These are phyloP conservation scores for Huiozyma naganishii DNA, from an alignment of 805 yeast species.

Conservation along the genomic window DNA sequence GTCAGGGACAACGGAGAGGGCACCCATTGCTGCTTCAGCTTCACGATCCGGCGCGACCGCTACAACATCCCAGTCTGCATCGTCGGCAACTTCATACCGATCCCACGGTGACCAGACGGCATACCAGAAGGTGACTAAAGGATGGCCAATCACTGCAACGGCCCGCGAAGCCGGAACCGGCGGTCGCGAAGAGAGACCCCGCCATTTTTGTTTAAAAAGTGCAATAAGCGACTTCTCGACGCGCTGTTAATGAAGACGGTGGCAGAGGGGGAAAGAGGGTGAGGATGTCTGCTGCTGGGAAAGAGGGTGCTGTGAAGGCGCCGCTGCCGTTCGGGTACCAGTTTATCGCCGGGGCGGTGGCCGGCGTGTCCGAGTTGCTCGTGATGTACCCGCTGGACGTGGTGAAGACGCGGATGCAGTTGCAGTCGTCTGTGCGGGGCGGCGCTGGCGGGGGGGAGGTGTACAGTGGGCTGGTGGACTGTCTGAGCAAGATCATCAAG, in stretches of 20 bases:
- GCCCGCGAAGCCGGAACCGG: neutral
- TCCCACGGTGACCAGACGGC: neutral
- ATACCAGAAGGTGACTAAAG: neutral
- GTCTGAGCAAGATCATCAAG: slow-evolving; percentile 70
- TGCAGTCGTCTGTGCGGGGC: slow-evolving; percentile 36
- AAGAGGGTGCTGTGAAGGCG: neutral
- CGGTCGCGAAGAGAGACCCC: neutral
- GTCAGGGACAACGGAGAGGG: slow-evolving; percentile 37
- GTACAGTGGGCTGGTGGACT: slow-evolving; percentile 76
- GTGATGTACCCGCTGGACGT: slow-evolving; percentile 96
- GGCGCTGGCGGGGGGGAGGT: slow-evolving; percentile 12
- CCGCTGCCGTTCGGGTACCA: slow-evolving; percentile 87
- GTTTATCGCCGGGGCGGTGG: slow-evolving; percentile 85
- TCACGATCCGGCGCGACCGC: slow-evolving; percentile 83
- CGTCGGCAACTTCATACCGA: slow-evolving; percentile 87
- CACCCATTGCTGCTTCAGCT: slow-evolving; percentile 69
- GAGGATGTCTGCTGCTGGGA: neutral
- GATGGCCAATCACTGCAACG: neutral
- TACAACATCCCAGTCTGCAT: slow-evolving; percentile 94
- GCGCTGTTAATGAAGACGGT: neutral
- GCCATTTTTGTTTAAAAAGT: neutral
- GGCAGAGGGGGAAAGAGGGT: neutral
- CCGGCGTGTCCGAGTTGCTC: slow-evolving; percentile 92
- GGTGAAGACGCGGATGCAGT: slow-evolving; percentile 91
- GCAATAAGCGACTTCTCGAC: neutral